Conservation (phyloP, 768 basidiomycete genomes). For the Lentinula lateritia region DNA sequence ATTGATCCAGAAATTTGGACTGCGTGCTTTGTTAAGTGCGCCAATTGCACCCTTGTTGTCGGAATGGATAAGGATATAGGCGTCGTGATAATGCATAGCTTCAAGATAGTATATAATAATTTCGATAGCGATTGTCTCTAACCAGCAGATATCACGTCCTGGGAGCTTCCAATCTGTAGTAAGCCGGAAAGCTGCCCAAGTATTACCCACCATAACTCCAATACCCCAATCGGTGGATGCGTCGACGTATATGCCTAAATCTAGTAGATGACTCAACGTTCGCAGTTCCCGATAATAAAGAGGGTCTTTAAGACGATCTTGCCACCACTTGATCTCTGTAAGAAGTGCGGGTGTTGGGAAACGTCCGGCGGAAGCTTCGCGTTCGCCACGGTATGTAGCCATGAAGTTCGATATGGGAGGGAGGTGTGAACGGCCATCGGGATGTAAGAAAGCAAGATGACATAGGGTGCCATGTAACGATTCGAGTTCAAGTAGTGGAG, state of each 20-base stretch:
- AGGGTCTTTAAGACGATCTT: background rate
- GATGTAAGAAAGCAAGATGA: constrained; percentile 26
- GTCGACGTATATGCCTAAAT: constrained; percentile 25
- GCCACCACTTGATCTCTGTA: constrained; percentile 30
- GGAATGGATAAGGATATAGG: constrained; percentile 21
- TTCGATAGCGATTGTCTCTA: constrained; percentile 17
- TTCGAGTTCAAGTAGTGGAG: background rate
- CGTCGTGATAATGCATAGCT: constrained; percentile 7
- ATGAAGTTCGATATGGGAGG: constrained; percentile 20
- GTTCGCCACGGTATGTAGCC: constrained; percentile 13
- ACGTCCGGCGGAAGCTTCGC: no score
- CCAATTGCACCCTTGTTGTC: constrained; percentile 33
- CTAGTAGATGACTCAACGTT: background rate
- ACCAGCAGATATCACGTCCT: constrained; percentile 18
- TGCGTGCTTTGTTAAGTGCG: constrained; percentile 14
- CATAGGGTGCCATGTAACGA: constrained; percentile 24
- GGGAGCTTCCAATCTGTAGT: constrained; percentile 9
- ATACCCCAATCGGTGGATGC: constrained; percentile 35
- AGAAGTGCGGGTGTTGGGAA: constrained; percentile 3
- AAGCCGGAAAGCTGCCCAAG: constrained; percentile 25
- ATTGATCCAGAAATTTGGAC: constrained; percentile 14
- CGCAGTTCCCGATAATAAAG: constrained; percentile 10
- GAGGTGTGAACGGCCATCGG: constrained; percentile 18
- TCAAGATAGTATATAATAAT: constrained; percentile 4
- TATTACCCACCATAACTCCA: constrained; percentile 20